phyloP scores from a whole-genome alignment of 139 green algal species.

The Mesotaenium endlicherianum region DNA sequence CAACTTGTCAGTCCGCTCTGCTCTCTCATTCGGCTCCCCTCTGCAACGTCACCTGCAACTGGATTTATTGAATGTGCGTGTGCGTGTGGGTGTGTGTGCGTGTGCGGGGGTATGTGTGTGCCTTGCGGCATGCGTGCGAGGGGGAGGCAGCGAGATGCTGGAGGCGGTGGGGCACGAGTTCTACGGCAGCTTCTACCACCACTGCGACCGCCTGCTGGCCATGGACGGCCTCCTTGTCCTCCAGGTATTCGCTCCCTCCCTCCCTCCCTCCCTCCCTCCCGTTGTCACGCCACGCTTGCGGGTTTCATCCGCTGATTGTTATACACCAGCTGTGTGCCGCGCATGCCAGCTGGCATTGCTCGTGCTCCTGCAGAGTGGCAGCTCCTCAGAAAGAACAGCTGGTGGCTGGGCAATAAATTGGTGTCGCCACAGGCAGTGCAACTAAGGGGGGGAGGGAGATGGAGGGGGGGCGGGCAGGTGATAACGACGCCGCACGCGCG shows the following conservation, averaged over 20 bases:
- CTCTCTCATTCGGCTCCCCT: too few species aligned
- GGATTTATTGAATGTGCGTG: background rate
- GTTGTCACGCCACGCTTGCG: background rate
- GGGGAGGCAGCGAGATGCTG: slow-evolving; percentile 84
- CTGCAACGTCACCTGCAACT: background rate
- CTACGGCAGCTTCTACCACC: slow-evolving; percentile 55
- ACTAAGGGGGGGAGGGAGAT: background rate
- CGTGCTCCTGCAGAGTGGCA: background rate
- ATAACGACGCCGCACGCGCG: slow-evolving; percentile 75
- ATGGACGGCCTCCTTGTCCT: slow-evolving; percentile 45
- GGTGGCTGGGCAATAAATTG: background rate
- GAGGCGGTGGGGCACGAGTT: slow-evolving; percentile 96
- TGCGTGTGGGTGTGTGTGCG: background rate
- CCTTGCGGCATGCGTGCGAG: too few species aligned
- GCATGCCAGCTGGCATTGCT: background rate
- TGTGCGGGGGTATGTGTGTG: background rate
- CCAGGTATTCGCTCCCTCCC: too few species aligned
- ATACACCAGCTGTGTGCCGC: too few species aligned
- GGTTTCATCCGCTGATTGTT: background rate
- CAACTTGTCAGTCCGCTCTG: too few species aligned
- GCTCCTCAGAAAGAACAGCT: background rate
- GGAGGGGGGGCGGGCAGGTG: slow-evolving; percentile 71
- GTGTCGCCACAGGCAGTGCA: background rate
- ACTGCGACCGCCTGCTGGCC: slow-evolving; percentile 46
- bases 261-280: background rate